A percentile compares a stretch with the other conserved stretches of the same genome.
phyloP scores from a whole-genome alignment of 495 filamentous ascomycete genomes.

The Aspergillus haitiensis region DNA sequence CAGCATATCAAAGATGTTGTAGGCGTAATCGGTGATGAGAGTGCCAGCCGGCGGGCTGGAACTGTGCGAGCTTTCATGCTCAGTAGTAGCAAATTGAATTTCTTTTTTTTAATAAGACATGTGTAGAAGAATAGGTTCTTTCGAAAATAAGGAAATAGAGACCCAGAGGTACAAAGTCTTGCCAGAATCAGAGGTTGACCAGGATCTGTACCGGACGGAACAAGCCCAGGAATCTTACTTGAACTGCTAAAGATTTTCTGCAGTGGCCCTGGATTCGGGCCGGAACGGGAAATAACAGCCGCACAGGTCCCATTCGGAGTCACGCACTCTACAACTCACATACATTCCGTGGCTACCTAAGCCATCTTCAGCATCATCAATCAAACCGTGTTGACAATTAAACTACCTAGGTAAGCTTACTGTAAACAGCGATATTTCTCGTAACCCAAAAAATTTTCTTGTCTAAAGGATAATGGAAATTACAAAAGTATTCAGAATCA shows the following conservation, averaged over 20 bases:
- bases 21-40: constrained; percentile 37
- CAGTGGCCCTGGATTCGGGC: constrained; percentile 24
- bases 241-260: constrained; percentile 16
- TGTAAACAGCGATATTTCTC: neutral
- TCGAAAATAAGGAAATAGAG: neutral
- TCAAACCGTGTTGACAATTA: no score
- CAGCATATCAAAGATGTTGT: constrained; percentile 39
- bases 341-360: neutral
- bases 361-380: neutral
- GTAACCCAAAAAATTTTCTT: constrained; percentile 5
- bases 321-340: neutral
- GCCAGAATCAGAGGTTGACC: neutral
- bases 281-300: constrained; percentile 24
- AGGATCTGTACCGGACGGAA: constrained; percentile 1
- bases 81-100: constrained; percentile 17
- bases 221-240: constrained; percentile 9
- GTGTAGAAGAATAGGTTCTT: neutral
- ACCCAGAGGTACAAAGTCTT: neutral
- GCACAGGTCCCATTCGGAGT: neutral
- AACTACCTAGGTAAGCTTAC: no score
- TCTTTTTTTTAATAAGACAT: neutral
- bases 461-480: constrained; percentile 20
- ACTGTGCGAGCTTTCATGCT: constrained; percentile 48
- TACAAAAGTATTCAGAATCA: constrained; percentile 15
- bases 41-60: constrained; percentile 42